Conservation (phyloP, 768 basidiomycete genomes). For the Porpolomopsis calyptriformis region DNA sequence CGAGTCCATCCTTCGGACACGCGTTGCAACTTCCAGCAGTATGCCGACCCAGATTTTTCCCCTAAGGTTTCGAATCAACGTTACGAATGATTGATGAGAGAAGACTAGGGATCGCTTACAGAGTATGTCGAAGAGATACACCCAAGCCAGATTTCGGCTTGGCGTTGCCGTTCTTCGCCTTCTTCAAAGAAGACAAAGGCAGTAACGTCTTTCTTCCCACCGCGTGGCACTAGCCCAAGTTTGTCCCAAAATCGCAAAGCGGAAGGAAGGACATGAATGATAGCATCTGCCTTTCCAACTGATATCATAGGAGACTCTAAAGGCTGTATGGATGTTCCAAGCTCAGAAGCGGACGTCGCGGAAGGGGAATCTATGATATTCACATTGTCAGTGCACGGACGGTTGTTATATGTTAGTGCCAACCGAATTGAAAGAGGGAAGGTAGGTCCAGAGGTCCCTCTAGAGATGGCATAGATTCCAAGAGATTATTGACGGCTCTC, state of each 20-base stretch:
- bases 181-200: conserved; percentile 63
- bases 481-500: conserved; percentile 30
- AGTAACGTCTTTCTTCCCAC: conserved; percentile 60
- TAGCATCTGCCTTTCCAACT: conserved; percentile 54
- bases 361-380: conserved; percentile 1
- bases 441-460: conserved; percentile 33
- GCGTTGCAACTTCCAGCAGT: conserved; percentile 37
- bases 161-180: conserved; percentile 32
- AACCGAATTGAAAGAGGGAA: conserved; percentile 33
- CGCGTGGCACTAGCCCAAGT: conserved; percentile 58
- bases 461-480: conserved; percentile 28
- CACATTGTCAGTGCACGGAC: background rate
- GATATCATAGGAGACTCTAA: conserved; percentile 50
- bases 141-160: conserved; percentile 52
- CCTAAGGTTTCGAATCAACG: conserved; percentile 29
- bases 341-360: conserved; percentile 1
- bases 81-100: conserved; percentile 6
- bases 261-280: conserved; percentile 60
- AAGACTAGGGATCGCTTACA: conserved; percentile 30
- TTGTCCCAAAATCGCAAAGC: conserved; percentile 83
- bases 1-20: conserved; percentile 44
- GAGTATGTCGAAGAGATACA: conserved; percentile 43
- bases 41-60: conserved; percentile 51
- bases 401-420: conserved; percentile 8
- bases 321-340: conserved; percentile 7